These are phyloP conservation scores for Trametes polyzona DNA, from an alignment of 1,284 basidiomycete species.

Conservation along the genomic window DNA sequence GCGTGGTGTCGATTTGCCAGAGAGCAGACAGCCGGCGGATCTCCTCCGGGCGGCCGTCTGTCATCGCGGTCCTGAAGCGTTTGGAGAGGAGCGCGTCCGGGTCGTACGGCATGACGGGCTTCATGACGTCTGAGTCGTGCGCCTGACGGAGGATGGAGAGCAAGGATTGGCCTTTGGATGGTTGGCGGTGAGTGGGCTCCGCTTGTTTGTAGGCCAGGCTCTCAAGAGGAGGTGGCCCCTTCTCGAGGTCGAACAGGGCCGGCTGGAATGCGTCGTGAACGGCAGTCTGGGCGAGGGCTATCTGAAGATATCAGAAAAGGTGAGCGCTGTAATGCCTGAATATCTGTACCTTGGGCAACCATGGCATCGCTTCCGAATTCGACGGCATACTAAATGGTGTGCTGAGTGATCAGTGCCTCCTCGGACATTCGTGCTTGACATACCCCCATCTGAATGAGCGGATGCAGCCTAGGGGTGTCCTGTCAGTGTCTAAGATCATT, in stretches of 20 bases:
- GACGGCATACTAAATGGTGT: constrained; percentile 49
- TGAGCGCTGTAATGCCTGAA: background rate
- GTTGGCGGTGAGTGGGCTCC: constrained; percentile 19
- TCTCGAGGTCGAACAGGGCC: constrained; percentile 37
- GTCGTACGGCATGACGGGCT: constrained; percentile 58
- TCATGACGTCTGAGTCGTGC: constrained; percentile 56
- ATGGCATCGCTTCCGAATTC: constrained; percentile 62
- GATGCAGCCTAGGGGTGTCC: constrained; percentile 52
- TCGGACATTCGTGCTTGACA: background rate
- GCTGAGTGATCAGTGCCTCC: background rate
- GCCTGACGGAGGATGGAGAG: constrained; percentile 55
- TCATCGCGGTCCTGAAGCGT: constrained; percentile 40
- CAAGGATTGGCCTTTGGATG: constrained; percentile 41
- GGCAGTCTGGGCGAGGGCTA: constrained; percentile 60
- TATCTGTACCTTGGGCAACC: constrained; percentile 51
- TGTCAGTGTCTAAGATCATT: background rate
- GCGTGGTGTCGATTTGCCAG: constrained; percentile 49
- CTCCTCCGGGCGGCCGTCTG: constrained; percentile 47
- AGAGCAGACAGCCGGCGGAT: constrained; percentile 52
- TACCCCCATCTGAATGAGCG: constrained; percentile 69
- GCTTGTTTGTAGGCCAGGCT: background rate
- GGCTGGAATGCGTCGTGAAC: constrained; percentile 44
- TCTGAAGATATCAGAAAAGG: background rate
- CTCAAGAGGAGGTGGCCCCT: constrained; percentile 3
- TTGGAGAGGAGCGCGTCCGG: constrained; percentile 44